Evolutionary conservation across 2,329 filamentous ascomycete species (phyloP).

Genomic region (Metarhizium anisopliae): DNA sequence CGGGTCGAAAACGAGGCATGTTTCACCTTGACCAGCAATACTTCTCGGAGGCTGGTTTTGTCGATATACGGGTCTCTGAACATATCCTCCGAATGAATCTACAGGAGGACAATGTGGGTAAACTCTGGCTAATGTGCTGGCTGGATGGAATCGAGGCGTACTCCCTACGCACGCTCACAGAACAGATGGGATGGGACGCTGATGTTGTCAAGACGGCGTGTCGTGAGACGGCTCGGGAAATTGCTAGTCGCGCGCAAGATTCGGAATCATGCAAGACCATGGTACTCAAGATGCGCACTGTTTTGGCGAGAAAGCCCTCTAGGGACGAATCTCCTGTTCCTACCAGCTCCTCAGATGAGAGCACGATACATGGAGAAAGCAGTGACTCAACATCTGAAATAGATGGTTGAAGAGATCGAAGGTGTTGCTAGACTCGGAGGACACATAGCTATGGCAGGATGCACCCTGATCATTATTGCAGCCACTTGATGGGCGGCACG

Average conservation of each 20-base stretch:
- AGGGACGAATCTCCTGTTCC: background rate
- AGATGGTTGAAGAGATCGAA: background rate
- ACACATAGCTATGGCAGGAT: too few relatives aligned
- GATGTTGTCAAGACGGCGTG: slow-evolving; percentile 38
- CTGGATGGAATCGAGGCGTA: slow-evolving; percentile 41
- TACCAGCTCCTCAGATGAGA: background rate
- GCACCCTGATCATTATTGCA: too few relatives aligned
- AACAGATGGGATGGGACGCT: slow-evolving; percentile 42
- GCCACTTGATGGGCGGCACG: too few relatives aligned
- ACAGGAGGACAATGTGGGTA: slow-evolving; percentile 36
- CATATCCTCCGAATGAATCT: slow-evolving; percentile 39
- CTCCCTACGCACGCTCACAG: slow-evolving; percentile 41
- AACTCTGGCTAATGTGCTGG: slow-evolving; percentile 44
- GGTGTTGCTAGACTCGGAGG: too few relatives aligned
- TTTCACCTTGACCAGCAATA: slow-evolving; percentile 35
- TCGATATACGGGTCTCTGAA: slow-evolving; percentile 38
- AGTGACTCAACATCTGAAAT: background rate
- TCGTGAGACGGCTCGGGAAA: slow-evolving; percentile 36
- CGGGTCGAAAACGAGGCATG: slow-evolving; percentile 36
- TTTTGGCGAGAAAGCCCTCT: slow-evolving; percentile 41
- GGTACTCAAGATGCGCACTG: slow-evolving; percentile 36
- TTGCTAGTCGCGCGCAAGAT: slow-evolving; percentile 39
- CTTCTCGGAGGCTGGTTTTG: slow-evolving; percentile 40
- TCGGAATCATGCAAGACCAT: slow-evolving; percentile 33
- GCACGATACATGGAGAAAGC: background rate